phyloP scores from a whole-genome alignment of 192 early-diverging fungal genomes.

The Entomortierella chlamydospora region DNA sequence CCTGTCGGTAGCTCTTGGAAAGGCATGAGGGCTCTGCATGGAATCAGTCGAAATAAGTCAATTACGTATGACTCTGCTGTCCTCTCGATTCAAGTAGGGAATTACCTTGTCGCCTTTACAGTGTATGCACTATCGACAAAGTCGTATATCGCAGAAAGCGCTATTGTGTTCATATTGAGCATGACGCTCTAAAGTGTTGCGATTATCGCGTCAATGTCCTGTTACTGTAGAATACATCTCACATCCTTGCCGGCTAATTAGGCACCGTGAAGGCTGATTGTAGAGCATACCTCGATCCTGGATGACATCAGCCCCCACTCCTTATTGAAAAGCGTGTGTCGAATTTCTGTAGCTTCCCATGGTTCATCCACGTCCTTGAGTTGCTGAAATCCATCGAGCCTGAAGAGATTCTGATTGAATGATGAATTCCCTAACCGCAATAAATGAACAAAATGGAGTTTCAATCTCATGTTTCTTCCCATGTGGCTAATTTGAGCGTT shows the following conservation, averaged over 20 bases:
- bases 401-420: constrained; percentile 21
- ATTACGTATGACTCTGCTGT: constrained; percentile 16
- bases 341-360: constrained; percentile 58
- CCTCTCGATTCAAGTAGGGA: neutral
- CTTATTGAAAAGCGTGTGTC: constrained; percentile 61
- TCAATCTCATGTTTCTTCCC: too few relatives aligned
- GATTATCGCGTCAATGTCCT: neutral
- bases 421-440: neutral
- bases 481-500: too few relatives aligned
- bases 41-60: neutral
- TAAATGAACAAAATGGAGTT: neutral
- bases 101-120: constrained; percentile 7
- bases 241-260: neutral
- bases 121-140: constrained; percentile 72
- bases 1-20: constrained; percentile 79
- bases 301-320: constrained; percentile 65
- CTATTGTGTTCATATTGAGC: constrained; percentile 68
- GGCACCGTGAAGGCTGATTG: neutral
- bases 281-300: constrained; percentile 53
- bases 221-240: neutral
- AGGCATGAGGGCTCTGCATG: constrained; percentile 56
- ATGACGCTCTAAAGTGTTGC: constrained; percentile 54
- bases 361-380: constrained; percentile 70
- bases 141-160: constrained; percentile 63
- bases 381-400: constrained; percentile 68